These are phyloP conservation scores for Tubosaeta sp. DNA, from an alignment of 768 basidiomycete species.

Conservation along the genomic window DNA sequence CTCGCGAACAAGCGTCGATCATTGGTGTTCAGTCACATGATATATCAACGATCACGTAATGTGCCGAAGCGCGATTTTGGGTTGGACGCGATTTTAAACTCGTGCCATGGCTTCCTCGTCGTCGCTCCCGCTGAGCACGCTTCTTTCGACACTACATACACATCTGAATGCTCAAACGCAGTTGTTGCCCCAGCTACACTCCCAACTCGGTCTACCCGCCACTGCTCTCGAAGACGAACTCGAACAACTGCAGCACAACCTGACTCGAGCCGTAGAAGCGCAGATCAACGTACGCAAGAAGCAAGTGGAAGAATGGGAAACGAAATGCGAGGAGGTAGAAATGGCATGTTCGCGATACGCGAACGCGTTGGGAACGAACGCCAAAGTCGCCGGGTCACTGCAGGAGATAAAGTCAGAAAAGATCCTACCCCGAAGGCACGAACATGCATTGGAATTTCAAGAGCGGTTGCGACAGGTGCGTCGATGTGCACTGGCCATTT, in stretches of 20 bases:
- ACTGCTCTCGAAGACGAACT: conserved; percentile 82
- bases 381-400: conserved; percentile 59
- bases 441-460: conserved; percentile 63
- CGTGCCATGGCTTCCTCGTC: conserved; percentile 27
- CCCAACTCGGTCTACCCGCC: conserved; percentile 77
- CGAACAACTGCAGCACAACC: conserved; percentile 62
- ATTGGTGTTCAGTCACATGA: conserved; percentile 16
- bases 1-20: neutral
- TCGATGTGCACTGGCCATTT: conserved; percentile 1
- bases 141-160: conserved; percentile 72
- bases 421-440: conserved; percentile 67
- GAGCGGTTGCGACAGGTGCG: conserved; percentile 77
- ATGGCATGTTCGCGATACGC: conserved; percentile 61
- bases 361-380: conserved; percentile 65
- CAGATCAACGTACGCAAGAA: conserved; percentile 66
- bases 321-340: conserved; percentile 59
- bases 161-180: conserved; percentile 80
- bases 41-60: conserved; percentile 27
- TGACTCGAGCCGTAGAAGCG: conserved; percentile 70
- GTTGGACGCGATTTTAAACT: conserved; percentile 9
- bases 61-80: conserved; percentile 16
- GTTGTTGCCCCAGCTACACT: conserved; percentile 75
- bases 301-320: conserved; percentile 75
- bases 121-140: conserved; percentile 48
- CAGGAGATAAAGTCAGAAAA: conserved; percentile 69